Evolutionary conservation across 2,329 filamentous ascomycete genomes (phyloP), one percentile per base, ranked within the genome.

Genomic region (Alternaria sp.): DNA sequence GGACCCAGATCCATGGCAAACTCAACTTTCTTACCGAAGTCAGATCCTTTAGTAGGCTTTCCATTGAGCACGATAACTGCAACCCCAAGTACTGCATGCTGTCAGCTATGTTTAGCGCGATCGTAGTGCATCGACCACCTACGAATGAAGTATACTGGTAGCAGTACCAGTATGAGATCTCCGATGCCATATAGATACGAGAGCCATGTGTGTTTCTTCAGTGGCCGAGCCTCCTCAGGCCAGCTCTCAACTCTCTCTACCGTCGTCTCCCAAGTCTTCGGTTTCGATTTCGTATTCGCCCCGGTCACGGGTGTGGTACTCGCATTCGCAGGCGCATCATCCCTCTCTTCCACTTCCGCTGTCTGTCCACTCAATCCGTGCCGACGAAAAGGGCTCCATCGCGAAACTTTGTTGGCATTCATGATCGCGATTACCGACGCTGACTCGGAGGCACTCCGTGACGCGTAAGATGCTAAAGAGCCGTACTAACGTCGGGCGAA

Each of bases 61-160:
- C n/a, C n/a, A n/a, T n/a, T n/a, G n/a, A n/a, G n/a, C n/a, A n/a
- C n/a, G n/a, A n/a, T n/a, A n/a, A n/a, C n/a, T n/a, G n/a, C n/a
- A n/a, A n/a, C n/a, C n/a, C n/a, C n/a, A n/a, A n/a, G n/a, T n/a
- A n/a, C n/a, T n/a, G n/a, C n/a, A n/a, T n/a, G n/a, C n/a, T n/a
- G n/a, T n/a, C n/a, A n/a, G n/a, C n/a, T n/a, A n/a, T n/a, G n/a
- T n/a, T n/a, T n/a, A n/a, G n/a, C n/a, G n/a, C n/a, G n/a, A n/a
- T n/a, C n/a, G n/a, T n/a, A n/a, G n/a, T n/a, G n/a, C n/a, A n/a
- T n/a, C n/a, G n/a, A n/a, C n/a, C n/a, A n/a, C n/a, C n/a, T n/a
- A n/a, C n/a, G n/a, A 20, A 80, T 74, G 54, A 79, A 80, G 43
- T 73, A 77, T 3, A n/a, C n/a, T n/a, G n/a, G n/a, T n/a, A n/a